These are phyloP conservation scores for Trametes punicea DNA, from an alignment of 768 basidiomycete genomes.

Conservation along the genomic window DNA sequence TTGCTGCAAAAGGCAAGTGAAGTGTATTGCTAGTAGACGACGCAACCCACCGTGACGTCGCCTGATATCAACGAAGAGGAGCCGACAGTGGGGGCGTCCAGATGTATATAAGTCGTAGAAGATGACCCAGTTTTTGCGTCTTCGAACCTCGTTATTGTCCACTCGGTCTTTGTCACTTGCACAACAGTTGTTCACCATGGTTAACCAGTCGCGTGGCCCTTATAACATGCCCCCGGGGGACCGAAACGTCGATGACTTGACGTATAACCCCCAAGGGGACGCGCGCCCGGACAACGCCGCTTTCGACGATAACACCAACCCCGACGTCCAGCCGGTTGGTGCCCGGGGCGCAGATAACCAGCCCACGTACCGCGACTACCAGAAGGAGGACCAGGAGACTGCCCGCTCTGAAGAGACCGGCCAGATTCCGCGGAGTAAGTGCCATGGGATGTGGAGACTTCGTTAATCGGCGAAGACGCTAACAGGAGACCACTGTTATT, in stretches of 20 bases:
- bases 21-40: not conserved
- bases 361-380: conserved; percentile 19
- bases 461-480: no score
- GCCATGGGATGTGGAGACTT: no score
- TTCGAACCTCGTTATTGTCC: not conserved
- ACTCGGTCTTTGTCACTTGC: not conserved
- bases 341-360: conserved; percentile 27
- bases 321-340: conserved; percentile 19
- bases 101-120: not conserved
- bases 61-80: not conserved
- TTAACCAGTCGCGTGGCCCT: conserved; percentile 14
- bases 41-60: conserved; percentile 8
- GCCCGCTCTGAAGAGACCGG: conserved; percentile 22
- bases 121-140: not conserved
- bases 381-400: conserved; percentile 23
- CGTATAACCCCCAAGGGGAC: conserved; percentile 25
- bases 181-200: not conserved
- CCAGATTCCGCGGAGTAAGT: conserved; percentile 21
- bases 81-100: no score
- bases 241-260: conserved; percentile 21
- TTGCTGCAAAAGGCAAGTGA: not conserved
- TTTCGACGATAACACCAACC: conserved; percentile 19
- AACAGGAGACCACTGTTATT: not conserved
- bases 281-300: conserved; percentile 22
- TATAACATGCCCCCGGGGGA: conserved; percentile 19